Percentiles rank a stretch among this genome's conserved stretches.
Evolutionary conservation across 83 land plant species (phyloP).

Genomic region (Picea abies): DNA sequence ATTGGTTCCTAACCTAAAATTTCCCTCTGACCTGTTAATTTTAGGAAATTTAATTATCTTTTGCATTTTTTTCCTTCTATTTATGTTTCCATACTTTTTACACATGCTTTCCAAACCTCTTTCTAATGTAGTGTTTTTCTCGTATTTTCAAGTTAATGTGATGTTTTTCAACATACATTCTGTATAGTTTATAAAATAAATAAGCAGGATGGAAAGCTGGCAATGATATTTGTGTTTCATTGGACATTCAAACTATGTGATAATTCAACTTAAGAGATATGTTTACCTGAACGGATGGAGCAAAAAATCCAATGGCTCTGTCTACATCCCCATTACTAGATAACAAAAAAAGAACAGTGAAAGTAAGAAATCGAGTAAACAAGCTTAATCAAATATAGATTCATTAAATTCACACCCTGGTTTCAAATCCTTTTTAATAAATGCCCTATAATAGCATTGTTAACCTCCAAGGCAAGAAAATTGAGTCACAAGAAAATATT

Average conservation of each 20-base stretch:
- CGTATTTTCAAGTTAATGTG: too few relatives aligned
- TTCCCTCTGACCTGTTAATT: too few relatives aligned
- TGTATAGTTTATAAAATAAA: too few relatives aligned
- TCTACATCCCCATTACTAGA: constrained; percentile 38
- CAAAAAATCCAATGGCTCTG: constrained; percentile 58
- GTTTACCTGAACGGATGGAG: constrained; percentile 76
- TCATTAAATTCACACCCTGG: background rate
- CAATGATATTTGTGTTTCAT: background rate
- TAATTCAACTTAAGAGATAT: background rate
- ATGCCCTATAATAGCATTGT: constrained; percentile 3
- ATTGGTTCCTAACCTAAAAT: too few relatives aligned
- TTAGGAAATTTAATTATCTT: too few relatives aligned
- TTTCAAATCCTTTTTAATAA: background rate
- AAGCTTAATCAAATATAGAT: constrained; percentile 4
- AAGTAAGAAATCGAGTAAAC: background rate
- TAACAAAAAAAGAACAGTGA: constrained; percentile 7
- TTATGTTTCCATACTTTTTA: too few relatives aligned
- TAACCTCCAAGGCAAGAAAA: background rate
- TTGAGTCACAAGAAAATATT: background rate
- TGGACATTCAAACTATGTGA: background rate
- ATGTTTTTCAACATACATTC: too few relatives aligned
- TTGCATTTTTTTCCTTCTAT: too few relatives aligned
- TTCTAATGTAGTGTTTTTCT: too few relatives aligned
- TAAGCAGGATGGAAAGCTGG: too few relatives aligned
- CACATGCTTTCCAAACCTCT: too few relatives aligned